Evolutionary conservation across 805 yeast genomes (phyloP), one percentile per base, ranked within the genome.

Genomic region (Cyberlindnera suaveolens): DNA sequence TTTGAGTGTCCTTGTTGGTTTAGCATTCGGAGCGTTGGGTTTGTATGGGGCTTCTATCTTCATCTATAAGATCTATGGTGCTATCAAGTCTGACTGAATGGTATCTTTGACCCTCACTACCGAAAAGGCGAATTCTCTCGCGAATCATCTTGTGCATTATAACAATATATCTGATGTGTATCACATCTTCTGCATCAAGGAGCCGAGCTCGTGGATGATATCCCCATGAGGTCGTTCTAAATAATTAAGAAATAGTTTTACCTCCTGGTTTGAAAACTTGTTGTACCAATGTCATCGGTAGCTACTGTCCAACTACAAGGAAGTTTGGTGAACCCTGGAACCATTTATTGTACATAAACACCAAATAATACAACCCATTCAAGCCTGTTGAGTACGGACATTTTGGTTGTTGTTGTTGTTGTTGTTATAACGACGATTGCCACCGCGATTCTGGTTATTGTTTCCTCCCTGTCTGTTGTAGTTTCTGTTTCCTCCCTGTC

Each of bases 11-110:
- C 61, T 82, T 30, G 67, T 85, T 43, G 85, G 90, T 1, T 65
- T 83, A 31, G 78, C 83, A 2, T 80, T 86, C 53, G 96, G 96
- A 13, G 73, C 91, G 1, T 68, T 87, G 26, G 87, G 90, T 3
- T 73, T 84, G 37, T 58, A 82, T 42, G 74, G 89, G 15, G 81
- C 89, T 4, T 73, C 80, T 29, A 50, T 77, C 23, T 86, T 87
- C 59, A 78, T 86, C 26, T 74, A 74, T 51, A 75, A 65, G 54
- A 76, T 83, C 31, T 83, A 80, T 57, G 70, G 75, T 27, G 75
- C 78, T 11, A 69, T 75, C 36, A 81, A 80, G 58, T 65, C 68
- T 7, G 85, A 80, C 52, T 80, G 61, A 60, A 31, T 3, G 17
- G 15, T 31, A 23, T 34, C 17, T 18, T 18, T n/a, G 9, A 5